Conservation (phyloP, 108 stramenopile species). For the Pseudonitzschia multiseries region DNA sequence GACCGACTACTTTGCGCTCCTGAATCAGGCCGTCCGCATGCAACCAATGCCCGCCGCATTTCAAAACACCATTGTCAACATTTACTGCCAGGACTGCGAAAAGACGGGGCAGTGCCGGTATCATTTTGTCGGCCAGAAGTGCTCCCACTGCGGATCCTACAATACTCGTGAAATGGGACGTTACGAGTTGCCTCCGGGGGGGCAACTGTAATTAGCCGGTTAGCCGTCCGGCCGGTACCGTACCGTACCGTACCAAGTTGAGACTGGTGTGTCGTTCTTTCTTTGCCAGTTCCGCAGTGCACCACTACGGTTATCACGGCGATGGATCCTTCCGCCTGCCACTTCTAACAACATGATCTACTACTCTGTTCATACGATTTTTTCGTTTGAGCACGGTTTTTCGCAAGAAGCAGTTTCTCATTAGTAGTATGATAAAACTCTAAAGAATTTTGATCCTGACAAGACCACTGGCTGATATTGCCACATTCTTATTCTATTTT, state of each 20-base stretch:
- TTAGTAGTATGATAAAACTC: too few species aligned
- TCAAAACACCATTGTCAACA: slow-evolving; percentile 64
- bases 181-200: slow-evolving; percentile 17
- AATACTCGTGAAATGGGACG: slow-evolving; percentile 83
- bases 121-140: slow-evolving; percentile 87
- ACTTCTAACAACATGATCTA: too few species aligned
- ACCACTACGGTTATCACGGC: too few species aligned
- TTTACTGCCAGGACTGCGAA: slow-evolving; percentile 87
- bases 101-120: slow-evolving; percentile 74
- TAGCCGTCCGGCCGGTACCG: too few species aligned
- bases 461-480: too few species aligned
- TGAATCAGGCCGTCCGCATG: slow-evolving; percentile 84
- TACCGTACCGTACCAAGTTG: too few species aligned
- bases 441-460: too few species aligned
- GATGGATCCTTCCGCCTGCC: background rate
- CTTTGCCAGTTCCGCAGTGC: too few species aligned
- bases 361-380: too few species aligned
- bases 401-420: too few species aligned
- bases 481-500: too few species aligned
- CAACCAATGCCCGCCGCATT: slow-evolving; percentile 87
- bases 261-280: background rate
- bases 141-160: slow-evolving; percentile 78
- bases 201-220: background rate
- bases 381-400: too few species aligned
- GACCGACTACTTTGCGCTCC: slow-evolving; percentile 79